Evolutionary conservation across 305 asterid species (phyloP), one percentile per base, ranked within the genome.

Genomic region (Fraxinus floribunda): DNA sequence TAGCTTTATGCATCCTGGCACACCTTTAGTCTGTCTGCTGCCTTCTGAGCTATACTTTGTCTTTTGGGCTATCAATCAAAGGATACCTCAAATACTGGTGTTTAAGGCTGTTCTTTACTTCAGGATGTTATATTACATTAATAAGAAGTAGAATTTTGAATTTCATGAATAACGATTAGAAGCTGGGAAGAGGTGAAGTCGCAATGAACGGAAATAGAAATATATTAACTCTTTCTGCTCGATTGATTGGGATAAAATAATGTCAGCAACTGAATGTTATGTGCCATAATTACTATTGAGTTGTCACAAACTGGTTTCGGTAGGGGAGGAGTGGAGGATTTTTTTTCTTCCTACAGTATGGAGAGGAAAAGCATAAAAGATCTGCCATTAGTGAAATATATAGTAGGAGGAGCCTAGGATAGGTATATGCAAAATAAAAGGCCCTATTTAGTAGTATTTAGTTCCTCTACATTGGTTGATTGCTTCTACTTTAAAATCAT

Each of bases 31-130:
- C 57, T 32, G 41, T 60, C 60, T 81, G 75, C 78, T 77, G 68
- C 64, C 70, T 22, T 79, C 75, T 32, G 66, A 46, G 15, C 35
- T 64, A 32, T 49, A 22, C 35, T 52, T 13, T 3, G 16, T n/a
- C 38, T 29, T 30, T 76, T 68, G 60, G 71, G 64, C 24, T 77
- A 72, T 66, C 66, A 55, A 64, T 35, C 13, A n/a, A 68, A 77
- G 75, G 60, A 16, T 16, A 72, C 57, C n/a, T 74, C 81, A 35
- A 41, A 41, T 73, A 70, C 75, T 39, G 72, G 62, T 78, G 68
- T 29, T 78, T 49, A 44, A 39, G 52, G 64, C 36, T 49, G 60
- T 34, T 79, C 80, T 70, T 55, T 34, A 79, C 84, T 70, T 79
- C 73, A 32, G 79, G 75, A 39, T 76, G 35, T 60, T 80, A 34